Evolutionary conservation across 139 green algal species (phyloP).

Genomic region (Nannochloris sp.): DNA sequence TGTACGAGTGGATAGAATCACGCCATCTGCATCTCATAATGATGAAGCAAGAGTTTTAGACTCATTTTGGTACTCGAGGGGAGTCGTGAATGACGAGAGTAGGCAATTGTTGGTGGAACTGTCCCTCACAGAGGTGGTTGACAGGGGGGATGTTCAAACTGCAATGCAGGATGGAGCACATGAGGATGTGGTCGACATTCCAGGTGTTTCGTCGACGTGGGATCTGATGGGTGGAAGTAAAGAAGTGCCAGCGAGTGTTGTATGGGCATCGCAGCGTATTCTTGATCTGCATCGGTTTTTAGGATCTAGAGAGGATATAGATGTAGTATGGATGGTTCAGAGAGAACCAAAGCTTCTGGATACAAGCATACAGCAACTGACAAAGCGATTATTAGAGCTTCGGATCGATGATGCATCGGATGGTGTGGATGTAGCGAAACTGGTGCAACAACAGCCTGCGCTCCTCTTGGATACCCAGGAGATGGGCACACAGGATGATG

Average conservation of each 20-base stretch:
- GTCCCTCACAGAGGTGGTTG: neutral
- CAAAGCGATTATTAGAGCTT: neutral
- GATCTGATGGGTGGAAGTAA: neutral
- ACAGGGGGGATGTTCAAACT: neutral
- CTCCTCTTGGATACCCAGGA: slow-evolving; percentile 38
- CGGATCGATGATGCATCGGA: neutral
- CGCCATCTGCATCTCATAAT: too few species aligned
- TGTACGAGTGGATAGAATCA: too few species aligned
- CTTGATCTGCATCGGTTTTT: slow-evolving; percentile 49
- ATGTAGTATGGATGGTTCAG: slow-evolving; percentile 48
- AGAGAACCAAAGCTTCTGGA: slow-evolving; percentile 49
- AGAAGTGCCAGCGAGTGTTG: neutral
- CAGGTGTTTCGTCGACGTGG: slow-evolving; percentile 5
- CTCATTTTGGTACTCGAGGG: slow-evolving; percentile 7
- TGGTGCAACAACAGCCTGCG: slow-evolving; percentile 42
- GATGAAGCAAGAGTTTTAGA: neutral
- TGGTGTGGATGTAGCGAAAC: slow-evolving; percentile 33
- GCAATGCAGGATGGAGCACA: neutral
- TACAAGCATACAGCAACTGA: slow-evolving; percentile 19
- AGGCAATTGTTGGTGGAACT: neutral
- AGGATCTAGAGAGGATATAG: slow-evolving; percentile 27
- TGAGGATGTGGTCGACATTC: neutral
- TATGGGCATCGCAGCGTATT: slow-evolving; percentile 30
- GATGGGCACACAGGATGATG: neutral
- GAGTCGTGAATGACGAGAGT: neutral